phyloP scores from a whole-genome alignment of 257 asterid species.

The Catharanthus roseus region DNA sequence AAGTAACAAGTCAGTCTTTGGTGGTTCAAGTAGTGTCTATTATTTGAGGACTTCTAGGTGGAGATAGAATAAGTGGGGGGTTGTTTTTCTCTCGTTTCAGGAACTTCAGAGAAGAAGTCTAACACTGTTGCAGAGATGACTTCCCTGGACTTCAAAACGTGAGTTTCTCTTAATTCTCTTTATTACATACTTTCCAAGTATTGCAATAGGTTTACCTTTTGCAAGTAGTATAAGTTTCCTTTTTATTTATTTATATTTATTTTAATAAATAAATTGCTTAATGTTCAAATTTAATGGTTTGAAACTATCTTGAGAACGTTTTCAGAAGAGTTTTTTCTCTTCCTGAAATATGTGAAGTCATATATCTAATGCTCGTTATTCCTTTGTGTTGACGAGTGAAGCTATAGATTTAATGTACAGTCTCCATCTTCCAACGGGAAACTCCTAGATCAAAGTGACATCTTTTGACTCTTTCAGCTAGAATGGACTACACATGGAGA shows the following conservation, averaged over 20 bases:
- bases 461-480: not conserved
- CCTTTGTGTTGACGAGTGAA: not conserved
- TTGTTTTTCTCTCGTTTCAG: not conserved
- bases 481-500: too few species aligned
- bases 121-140: constrained; percentile 40
- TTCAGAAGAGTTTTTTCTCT: not conserved
- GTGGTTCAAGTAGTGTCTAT: not conserved
- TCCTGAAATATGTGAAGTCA: not conserved
- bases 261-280: not conserved
- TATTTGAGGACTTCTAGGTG: constrained; percentile 1
- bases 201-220: not conserved
- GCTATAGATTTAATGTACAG: not conserved
- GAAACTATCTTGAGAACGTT: not conserved
- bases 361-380: not conserved
- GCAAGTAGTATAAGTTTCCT: not conserved
- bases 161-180: constrained; percentile 26
- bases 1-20: not conserved
- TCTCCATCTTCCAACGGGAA: not conserved
- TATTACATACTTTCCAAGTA: not conserved
- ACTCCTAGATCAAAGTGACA: not conserved
- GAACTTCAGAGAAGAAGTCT: constrained; percentile 29
- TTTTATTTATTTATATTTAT: too few species aligned
- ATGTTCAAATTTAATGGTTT: not conserved
- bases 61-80: not conserved
- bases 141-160: constrained; percentile 64